phyloP scores from a whole-genome alignment of 257 asterid genomes.

The Cruciata laevipes region DNA sequence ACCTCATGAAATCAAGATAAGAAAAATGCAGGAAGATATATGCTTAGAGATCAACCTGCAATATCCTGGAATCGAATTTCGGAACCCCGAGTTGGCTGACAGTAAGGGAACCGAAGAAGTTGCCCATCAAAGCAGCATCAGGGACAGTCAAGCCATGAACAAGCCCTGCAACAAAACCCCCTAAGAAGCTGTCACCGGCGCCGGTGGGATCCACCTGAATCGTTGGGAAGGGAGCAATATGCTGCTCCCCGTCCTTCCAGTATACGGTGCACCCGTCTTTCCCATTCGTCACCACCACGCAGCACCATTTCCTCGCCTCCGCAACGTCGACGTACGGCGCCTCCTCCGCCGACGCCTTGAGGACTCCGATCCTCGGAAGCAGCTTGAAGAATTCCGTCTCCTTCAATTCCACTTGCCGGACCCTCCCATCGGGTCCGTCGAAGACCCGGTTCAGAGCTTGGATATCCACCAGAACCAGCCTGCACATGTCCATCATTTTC shows the following conservation, averaged over 20 bases:
- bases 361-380: slow-evolving; percentile 52
- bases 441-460: slow-evolving; percentile 76
- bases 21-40: not conserved
- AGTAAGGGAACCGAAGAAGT: slow-evolving; percentile 81
- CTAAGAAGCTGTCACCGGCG: slow-evolving; percentile 93
- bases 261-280: slow-evolving; percentile 73
- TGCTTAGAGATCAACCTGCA: slow-evolving; percentile 12
- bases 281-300: slow-evolving; percentile 89
- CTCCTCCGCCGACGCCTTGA: slow-evolving; percentile 87
- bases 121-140: slow-evolving; percentile 88
- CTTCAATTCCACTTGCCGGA: slow-evolving; percentile 44
- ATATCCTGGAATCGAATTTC: slow-evolving; percentile 47
- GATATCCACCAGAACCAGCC: slow-evolving; percentile 71
- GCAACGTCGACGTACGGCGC: slow-evolving; percentile 62
- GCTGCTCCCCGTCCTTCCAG: slow-evolving; percentile 47
- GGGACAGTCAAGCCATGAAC: slow-evolving; percentile 62
- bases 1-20: not conserved
- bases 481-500: slow-evolving; percentile 63
- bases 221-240: slow-evolving; percentile 60
- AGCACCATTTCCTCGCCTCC: slow-evolving; percentile 59
- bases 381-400: slow-evolving; percentile 55
- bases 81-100: slow-evolving; percentile 81
- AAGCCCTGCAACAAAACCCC: slow-evolving; percentile 82
- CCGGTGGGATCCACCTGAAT: slow-evolving; percentile 95
- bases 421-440: slow-evolving; percentile 61